Percentiles rank a stretch among this genome's conserved stretches.
Evolutionary conservation across 371 early-diverging fungal species (phyloP).

Genomic region (Choanephora cucurbitarum): DNA sequence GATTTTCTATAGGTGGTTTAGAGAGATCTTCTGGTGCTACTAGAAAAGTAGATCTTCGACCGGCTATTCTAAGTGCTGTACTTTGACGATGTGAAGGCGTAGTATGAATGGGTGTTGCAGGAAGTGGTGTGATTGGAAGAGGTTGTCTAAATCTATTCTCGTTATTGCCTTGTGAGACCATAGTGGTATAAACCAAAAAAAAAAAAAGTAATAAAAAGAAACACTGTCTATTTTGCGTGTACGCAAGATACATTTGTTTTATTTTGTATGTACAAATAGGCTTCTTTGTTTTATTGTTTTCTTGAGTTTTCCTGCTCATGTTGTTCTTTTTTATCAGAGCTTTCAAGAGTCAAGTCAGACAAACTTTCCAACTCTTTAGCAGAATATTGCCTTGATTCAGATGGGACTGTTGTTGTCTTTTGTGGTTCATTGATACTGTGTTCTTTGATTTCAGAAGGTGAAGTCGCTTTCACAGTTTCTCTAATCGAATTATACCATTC

Average conservation of each 20-base stretch:
- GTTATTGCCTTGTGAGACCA: too few species aligned
- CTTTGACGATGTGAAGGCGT: conserved; percentile 8
- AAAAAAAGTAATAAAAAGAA: too few species aligned
- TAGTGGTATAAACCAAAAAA: too few species aligned
- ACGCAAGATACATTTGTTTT: too few species aligned
- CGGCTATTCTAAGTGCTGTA: conserved; percentile 2
- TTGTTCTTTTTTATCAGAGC: too few species aligned
- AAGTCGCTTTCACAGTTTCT: conserved; percentile 3
- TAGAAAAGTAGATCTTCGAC: conserved; percentile 17
- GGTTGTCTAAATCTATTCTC: too few species aligned
- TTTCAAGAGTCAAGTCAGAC: conserved; percentile 9
- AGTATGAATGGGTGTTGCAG: background rate
- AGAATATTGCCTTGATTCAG: conserved; percentile 25
- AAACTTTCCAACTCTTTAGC: conserved; percentile 12
- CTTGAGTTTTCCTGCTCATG: too few species aligned
- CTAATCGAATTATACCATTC: conserved; percentile 63
- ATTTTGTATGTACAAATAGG: too few species aligned
- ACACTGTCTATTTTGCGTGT: too few species aligned
- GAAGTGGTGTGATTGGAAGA: too few species aligned
- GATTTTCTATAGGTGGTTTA: conserved; percentile 32
- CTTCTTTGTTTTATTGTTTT: too few species aligned
- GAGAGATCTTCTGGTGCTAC: conserved; percentile 2
- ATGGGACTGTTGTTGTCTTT: conserved; percentile 3
- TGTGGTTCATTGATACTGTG: conserved; percentile 10
- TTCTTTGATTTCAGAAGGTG: conserved; percentile 12